Percentiles rank a stretch among this genome's conserved stretches.
These are phyloP conservation scores for Geosmithia putterillii DNA, from an alignment of 2,329 filamentous ascomycete genomes.

Conservation along the genomic window DNA sequence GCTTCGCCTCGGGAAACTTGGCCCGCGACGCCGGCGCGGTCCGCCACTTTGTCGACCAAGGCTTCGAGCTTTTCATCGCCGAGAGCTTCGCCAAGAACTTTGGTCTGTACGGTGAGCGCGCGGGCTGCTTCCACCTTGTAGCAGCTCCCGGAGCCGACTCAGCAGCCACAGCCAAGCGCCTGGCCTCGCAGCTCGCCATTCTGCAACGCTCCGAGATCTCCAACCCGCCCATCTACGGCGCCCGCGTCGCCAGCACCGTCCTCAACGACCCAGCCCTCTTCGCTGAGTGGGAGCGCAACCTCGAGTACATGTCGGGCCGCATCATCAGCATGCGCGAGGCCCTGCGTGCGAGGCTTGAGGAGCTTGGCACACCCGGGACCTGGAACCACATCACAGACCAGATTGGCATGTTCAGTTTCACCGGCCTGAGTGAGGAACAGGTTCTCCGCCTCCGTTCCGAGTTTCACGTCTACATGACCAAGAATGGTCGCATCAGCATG, in stretches of 20 bases:
- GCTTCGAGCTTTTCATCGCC: constrained; percentile 76
- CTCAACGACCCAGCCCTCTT: constrained; percentile 77
- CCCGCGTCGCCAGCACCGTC: constrained; percentile 72
- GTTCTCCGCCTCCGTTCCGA: constrained; percentile 58
- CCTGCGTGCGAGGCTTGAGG: constrained; percentile 69
- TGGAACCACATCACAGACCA: constrained; percentile 98
- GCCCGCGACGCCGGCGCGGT: constrained; percentile 81
- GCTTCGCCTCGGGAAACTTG: constrained; percentile 88
- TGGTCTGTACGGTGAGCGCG: constrained; percentile 91
- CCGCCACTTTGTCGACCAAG: constrained; percentile 84
- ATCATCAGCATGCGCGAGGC: constrained; percentile 85
- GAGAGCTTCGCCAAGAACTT: constrained; percentile 99
- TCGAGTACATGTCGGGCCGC: constrained; percentile 86
- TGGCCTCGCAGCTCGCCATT: constrained; percentile 82
- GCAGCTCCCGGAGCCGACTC: constrained; percentile 61
- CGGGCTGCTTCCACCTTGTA: constrained; percentile 91
- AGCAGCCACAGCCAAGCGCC: constrained; percentile 44
- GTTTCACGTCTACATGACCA: constrained; percentile 81
- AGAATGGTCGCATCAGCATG: constrained; percentile 98
- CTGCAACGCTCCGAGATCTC: constrained; percentile 96
- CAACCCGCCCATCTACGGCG: constrained; percentile 90
- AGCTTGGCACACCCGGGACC: constrained; percentile 70
- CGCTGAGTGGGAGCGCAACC: constrained; percentile 82
- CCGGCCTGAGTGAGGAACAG: constrained; percentile 62
- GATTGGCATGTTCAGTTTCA: constrained; percentile 99